Base-by-base conservation (phyloP, 192 early-diverging fungal species). In the Backusella sp. region DNA sequence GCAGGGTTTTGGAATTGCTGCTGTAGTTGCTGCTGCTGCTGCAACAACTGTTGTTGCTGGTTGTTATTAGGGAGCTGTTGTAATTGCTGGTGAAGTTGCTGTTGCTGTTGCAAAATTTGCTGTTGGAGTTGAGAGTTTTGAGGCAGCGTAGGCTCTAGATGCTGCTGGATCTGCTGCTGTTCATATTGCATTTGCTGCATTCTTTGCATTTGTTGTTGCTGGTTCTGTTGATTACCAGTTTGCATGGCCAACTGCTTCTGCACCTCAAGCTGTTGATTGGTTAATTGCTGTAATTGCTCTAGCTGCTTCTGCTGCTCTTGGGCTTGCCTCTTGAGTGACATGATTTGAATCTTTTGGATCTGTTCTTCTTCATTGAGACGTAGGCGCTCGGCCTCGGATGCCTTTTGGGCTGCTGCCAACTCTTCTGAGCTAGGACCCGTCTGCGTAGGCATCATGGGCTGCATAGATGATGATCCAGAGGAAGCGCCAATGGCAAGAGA, bases 371-470 rank as follows among this genome's bases (percentile, higher is more conserved):
- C 71, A 46, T 32, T 36, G 11, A 46, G 46, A 12, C 28, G 44
- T 32, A 59, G 32, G 19, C 62, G 73, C 30, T 74, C 59, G 4
- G 39, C 28, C 4, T 74, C 75, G 15, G 76, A 26, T 46, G 69
- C 30, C 59, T 36, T 36, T 15, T 34, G 26, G 42, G 21, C 17
- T 44, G 74, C 44, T 75, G 44, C 65, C 9, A 46, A 19, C 23
- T 77, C 36, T 14, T 44, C 56, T 17, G 56, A n/a, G 1, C 21
- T 21, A 66, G 69, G 28, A 23, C 53, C 70, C 21, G 53, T 44
- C 41, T 74, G 76, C 1, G 53, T 36, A 21, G 74, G 35, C 23
- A 75, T 78, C 30, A 80, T 77, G 6, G 76, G 73, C 26, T 72
- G 23, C 9, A 67, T 75, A 4, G 39, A 37, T 30, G 76, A 70